Base-by-base conservation (phyloP, 306 rosid genomes). In the Rosa multiflora region DNA sequence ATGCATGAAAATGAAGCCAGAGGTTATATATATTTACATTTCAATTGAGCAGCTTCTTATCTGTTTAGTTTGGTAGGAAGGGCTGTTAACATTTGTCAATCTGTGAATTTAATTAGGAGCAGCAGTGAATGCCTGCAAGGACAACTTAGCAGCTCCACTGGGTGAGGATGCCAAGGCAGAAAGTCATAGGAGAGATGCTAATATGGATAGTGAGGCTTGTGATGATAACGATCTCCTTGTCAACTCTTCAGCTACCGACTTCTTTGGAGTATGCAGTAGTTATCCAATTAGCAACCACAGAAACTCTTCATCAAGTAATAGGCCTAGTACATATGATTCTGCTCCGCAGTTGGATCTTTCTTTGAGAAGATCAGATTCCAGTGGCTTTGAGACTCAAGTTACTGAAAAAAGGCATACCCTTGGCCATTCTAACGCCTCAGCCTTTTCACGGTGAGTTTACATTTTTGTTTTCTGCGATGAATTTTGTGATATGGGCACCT, bases 291-390 rank as follows among this genome's bases (percentile, higher is more conserved):
- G 81, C 88, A 66, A 77, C 79, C 80, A 74, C 40, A 84, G 67
- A 80, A 89, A 58, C 71, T 79, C 90, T 83, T 79, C 85, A 70
- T 83, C 89, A 53, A 84, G 86, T 71, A 74, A 89, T 82, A 88
- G 86, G 82, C 81, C 84, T 32, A 83, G 85, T 74, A 87, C 81
- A 76, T 87, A 83, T 74, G 87, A 88, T 67, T 74, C 74, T 82
- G 83, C 85, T 83, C 91, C 94, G 10, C 91, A 86, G 20, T 84
- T 96, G 86, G 94, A 96, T 87, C 98, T 96, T 78, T 90, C 99
- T 78, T 88, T 96, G 44, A 90, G 89, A 92, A 82, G 98, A 83
- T 87, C 88, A 71, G 81, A 80, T 77, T 87, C 90, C 69, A 40
- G 80, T 73, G 86, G 82, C 77, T 85, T 82, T 68, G 90, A 90